Conservation (phyloP, 2,329 filamentous ascomycete genomes). For the Stachybotrys chartarum region DNA sequence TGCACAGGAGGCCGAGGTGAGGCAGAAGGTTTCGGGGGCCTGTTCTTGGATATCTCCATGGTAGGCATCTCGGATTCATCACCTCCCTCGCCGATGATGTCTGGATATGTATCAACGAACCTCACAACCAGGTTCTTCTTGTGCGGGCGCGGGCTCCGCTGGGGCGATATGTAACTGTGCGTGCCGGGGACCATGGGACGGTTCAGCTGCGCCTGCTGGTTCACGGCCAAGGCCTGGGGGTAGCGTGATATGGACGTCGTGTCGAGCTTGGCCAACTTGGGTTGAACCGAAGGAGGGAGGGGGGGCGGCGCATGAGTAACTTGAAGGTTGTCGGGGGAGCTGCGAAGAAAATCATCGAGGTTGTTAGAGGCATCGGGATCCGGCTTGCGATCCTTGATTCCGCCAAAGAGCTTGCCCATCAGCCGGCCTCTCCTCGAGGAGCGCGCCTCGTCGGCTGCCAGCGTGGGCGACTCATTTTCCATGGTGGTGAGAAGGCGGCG, state of each 20-base stretch:
- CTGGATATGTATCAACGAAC: constrained; percentile 66
- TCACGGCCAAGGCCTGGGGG: constrained; percentile 43
- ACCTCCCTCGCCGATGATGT: constrained; percentile 84
- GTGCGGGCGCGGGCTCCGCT: constrained; percentile 35
- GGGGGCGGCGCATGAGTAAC: constrained; percentile 43
- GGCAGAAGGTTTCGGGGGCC: constrained; percentile 40
- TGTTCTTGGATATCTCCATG: constrained; percentile 60
- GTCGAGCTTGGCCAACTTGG: constrained; percentile 48
- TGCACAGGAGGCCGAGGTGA: constrained; percentile 22
- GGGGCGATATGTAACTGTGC: constrained; percentile 34
- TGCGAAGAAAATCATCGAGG: constrained; percentile 53
- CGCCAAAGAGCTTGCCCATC: constrained; percentile 56
- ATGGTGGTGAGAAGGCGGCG: constrained; percentile 22
- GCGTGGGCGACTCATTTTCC: constrained; percentile 36
- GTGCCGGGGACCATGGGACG: constrained; percentile 30
- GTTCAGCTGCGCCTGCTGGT: constrained; percentile 34
- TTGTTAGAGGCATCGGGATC: constrained; percentile 31
- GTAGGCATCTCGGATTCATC: constrained; percentile 73
- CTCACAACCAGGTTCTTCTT: constrained; percentile 66
- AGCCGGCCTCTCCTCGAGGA: constrained; percentile 45
- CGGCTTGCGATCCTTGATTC: constrained; percentile 30
- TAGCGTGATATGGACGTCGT: constrained; percentile 48
- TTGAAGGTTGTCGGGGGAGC: constrained; percentile 46
- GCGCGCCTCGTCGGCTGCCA: constrained; percentile 30
- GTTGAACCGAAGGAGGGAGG: constrained; percentile 32